A percentile compares a stretch with the other conserved stretches of the same genome.
phyloP scores from a whole-genome alignment of 805 yeast species.

The Tetrapisispora arboricola region DNA sequence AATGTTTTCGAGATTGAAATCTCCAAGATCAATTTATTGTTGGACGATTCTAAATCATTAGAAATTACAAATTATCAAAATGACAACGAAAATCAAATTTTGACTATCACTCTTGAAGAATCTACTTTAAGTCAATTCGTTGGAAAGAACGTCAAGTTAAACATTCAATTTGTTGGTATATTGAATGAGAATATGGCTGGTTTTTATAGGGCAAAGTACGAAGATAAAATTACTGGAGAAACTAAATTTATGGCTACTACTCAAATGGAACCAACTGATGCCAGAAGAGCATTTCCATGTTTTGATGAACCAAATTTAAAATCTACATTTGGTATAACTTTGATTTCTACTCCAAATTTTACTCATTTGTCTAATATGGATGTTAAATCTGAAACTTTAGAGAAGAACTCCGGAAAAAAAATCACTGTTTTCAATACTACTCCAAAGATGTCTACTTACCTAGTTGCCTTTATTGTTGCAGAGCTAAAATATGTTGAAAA shows the following conservation, averaged over 20 bases:
- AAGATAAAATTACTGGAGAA: constrained; percentile 44
- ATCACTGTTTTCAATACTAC: constrained; percentile 60
- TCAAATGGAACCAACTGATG: constrained; percentile 81
- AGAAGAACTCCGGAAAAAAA: constrained; percentile 34
- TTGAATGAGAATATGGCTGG: constrained; percentile 77
- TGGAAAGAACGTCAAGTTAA: constrained; percentile 32
- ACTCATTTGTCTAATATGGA: constrained; percentile 67
- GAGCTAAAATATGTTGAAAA: constrained; percentile 67
- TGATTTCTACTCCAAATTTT: constrained; percentile 45
- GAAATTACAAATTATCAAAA: constrained; percentile 13
- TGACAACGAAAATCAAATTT: constrained; percentile 51
- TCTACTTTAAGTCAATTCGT: constrained; percentile 39
- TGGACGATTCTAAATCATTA: constrained; percentile 34
- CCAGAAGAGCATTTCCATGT: constrained; percentile 80
- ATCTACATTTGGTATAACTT: constrained; percentile 56
- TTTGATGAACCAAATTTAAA: constrained; percentile 77
- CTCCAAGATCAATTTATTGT: constrained; percentile 35
- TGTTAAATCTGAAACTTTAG: constrained; percentile 38
- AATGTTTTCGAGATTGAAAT: constrained; percentile 60
- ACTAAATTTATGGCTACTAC: constrained; percentile 71
- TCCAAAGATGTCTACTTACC: constrained; percentile 75
- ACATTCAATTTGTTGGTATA: constrained; percentile 47
- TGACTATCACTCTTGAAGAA: constrained; percentile 23
- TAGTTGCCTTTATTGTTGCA: constrained; percentile 76
- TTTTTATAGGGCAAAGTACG: constrained; percentile 62